Evolutionary conservation across 2,329 filamentous ascomycete species (phyloP).

Genomic region (Fonsecaea monophora): DNA sequence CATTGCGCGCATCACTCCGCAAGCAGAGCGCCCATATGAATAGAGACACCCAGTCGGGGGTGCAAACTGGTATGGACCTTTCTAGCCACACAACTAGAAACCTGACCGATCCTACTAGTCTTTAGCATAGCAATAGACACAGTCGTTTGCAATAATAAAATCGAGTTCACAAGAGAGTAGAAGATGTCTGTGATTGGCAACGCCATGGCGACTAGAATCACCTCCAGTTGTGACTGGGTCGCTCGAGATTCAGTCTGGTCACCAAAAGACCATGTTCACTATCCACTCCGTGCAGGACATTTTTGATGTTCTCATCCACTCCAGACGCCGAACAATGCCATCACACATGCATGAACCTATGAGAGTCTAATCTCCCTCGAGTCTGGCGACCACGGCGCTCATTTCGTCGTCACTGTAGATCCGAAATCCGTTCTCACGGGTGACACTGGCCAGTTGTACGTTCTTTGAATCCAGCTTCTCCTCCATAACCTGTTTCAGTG

Average conservation of each 20-base stretch:
- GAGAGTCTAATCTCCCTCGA: conserved; percentile 50
- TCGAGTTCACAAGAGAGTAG: not conserved
- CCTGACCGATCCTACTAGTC: conserved; percentile 16
- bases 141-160: conserved; percentile 15
- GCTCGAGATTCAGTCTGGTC: not conserved
- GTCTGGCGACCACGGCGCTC: conserved; percentile 84
- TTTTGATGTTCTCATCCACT: conserved; percentile 20
- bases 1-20: conserved; percentile 60
- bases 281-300: conserved; percentile 3
- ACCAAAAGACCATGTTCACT: not conserved
- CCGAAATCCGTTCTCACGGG: conserved; percentile 95
- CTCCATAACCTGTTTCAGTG: conserved; percentile 99
- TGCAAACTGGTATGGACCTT: not conserved
- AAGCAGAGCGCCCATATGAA: conserved; percentile 59
- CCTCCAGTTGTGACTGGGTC: not conserved
- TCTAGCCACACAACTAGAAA: not conserved
- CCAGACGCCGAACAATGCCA: conserved; percentile 36
- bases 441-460: conserved; percentile 96
- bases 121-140: conserved; percentile 23
- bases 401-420: conserved; percentile 99
- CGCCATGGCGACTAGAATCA: conserved; percentile 1
- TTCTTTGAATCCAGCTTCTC: conserved; percentile 99
- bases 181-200: conserved; percentile 25
- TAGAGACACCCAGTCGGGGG: conserved; percentile 7
- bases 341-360: conserved; percentile 13